A percentile compares a stretch with the other conserved stretches of the same genome.
These are phyloP conservation scores for Euptelea pleiosperma DNA, from an alignment of 164 flowering plant species.

Conservation along the genomic window DNA sequence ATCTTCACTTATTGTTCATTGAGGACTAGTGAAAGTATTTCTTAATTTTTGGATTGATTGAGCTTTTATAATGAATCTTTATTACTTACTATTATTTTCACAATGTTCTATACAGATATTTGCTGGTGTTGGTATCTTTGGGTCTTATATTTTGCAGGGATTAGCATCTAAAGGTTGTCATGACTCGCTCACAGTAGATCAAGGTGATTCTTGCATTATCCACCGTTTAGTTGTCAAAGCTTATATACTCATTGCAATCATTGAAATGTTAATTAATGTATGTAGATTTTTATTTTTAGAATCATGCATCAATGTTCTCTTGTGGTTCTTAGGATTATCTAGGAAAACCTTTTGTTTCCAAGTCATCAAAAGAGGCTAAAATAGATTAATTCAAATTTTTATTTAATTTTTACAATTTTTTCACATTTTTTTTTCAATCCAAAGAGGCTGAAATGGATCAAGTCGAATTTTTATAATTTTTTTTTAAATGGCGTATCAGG, in stretches of 20 bases:
- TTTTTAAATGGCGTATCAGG: too few species aligned
- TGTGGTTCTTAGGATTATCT: too few species aligned
- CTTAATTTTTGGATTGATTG: neutral
- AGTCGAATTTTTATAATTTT: too few species aligned
- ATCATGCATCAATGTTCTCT: too few species aligned
- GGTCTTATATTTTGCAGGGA: constrained; percentile 84
- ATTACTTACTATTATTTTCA: constrained; percentile 26
- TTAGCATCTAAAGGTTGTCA: constrained; percentile 93
- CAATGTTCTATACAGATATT: constrained; percentile 65
- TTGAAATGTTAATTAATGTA: too few species aligned
- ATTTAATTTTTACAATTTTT: too few species aligned
- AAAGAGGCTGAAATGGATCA: too few species aligned
- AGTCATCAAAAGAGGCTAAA: too few species aligned
- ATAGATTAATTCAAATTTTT: too few species aligned
- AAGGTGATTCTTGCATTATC: constrained; percentile 45
- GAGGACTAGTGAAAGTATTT: neutral
- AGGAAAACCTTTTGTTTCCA: too few species aligned
- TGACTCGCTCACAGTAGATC: constrained; percentile 95
- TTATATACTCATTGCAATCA: constrained; percentile 1
- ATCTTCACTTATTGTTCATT: neutral
- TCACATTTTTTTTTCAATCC: too few species aligned
- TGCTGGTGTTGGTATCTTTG: constrained; percentile 96
- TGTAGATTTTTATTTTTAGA: too few species aligned
- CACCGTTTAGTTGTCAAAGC: neutral
- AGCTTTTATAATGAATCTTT: neutral